A percentile compares a stretch with the other conserved stretches of the same genome.
These are phyloP conservation scores for Podaxis sp. DNA, from an alignment of 768 basidiomycete genomes.

Conservation along the genomic window DNA sequence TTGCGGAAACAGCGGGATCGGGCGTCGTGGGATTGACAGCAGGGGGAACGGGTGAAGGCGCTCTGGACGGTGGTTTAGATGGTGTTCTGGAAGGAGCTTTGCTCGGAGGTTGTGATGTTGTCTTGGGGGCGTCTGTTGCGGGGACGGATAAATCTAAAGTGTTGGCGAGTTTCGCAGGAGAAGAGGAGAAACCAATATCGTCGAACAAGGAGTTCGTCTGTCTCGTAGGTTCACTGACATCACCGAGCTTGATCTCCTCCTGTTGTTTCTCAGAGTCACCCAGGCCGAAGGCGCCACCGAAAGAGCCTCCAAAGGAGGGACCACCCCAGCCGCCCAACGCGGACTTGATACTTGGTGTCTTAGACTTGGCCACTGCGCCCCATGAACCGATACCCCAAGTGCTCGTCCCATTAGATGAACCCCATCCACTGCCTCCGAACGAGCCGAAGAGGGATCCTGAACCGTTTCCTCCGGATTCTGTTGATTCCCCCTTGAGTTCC, in stretches of 20 bases:
- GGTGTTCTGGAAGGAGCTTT: not conserved
- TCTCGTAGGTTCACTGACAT: not conserved
- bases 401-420: not conserved
- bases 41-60: not conserved
- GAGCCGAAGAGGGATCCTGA: conserved; percentile 18
- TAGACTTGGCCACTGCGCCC: conserved; percentile 11
- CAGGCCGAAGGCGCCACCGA: not conserved
- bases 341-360: conserved; percentile 3
- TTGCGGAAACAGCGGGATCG: not conserved
- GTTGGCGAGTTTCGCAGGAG: not conserved
- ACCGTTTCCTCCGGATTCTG: conserved; percentile 1
- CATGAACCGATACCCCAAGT: conserved; percentile 6
- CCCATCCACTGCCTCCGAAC: not conserved
- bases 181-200: not conserved
- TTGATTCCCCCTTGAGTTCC: conserved; percentile 17
- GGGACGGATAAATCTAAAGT: not conserved
- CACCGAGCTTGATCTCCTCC: conserved; percentile 7
- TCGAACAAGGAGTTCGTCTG: not conserved
- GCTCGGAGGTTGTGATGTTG: not conserved
- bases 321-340: conserved; percentile 1
- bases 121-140: not conserved
- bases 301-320: conserved; percentile 9
- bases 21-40: not conserved
- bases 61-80: not conserved
- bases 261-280: not conserved